Evolutionary conservation across 257 asterid species (phyloP).

Genomic region (Scutellaria baicalensis): DNA sequence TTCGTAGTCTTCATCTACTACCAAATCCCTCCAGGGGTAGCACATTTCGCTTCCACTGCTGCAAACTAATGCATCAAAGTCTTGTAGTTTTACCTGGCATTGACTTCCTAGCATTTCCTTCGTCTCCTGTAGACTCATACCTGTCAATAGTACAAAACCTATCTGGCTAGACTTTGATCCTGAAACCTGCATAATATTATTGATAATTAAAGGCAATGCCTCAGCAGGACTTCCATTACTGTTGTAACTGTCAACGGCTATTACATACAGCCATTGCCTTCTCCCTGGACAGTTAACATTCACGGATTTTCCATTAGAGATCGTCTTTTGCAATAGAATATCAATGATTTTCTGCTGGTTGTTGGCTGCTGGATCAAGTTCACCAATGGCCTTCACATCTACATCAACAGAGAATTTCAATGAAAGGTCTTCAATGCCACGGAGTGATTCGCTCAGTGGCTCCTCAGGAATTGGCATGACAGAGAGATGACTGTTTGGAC

Average conservation of each 20-base stretch:
- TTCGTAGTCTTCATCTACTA: constrained; percentile 46
- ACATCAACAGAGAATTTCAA: constrained; percentile 45
- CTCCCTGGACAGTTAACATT: constrained; percentile 48
- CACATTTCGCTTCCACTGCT: constrained; percentile 62
- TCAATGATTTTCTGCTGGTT: constrained; percentile 47
- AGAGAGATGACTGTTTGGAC: constrained; percentile 38
- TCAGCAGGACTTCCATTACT: constrained; percentile 31
- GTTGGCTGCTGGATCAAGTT: constrained; percentile 28
- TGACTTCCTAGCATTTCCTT: constrained; percentile 32
- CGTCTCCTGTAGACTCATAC: constrained; percentile 42
- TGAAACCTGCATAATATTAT: constrained; percentile 43
- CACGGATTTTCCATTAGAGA: constrained; percentile 20
- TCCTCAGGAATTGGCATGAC: constrained; percentile 50
- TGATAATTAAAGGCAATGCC: constrained; percentile 36
- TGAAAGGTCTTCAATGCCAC: constrained; percentile 54
- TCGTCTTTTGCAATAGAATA: constrained; percentile 34
- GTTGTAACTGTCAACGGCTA: constrained; percentile 52
- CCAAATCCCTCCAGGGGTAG: constrained; percentile 59
- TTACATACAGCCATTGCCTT: constrained; percentile 45
- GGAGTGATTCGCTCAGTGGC: constrained; percentile 55
- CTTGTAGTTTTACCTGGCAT: constrained; percentile 29
- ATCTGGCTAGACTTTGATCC: constrained; percentile 39
- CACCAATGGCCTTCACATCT: constrained; percentile 42
- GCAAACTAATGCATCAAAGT: constrained; percentile 55
- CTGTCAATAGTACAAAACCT: constrained; percentile 50